Evolutionary conservation across 345 rosid species (phyloP).

Genomic region (Tarenaya hassleriana): DNA sequence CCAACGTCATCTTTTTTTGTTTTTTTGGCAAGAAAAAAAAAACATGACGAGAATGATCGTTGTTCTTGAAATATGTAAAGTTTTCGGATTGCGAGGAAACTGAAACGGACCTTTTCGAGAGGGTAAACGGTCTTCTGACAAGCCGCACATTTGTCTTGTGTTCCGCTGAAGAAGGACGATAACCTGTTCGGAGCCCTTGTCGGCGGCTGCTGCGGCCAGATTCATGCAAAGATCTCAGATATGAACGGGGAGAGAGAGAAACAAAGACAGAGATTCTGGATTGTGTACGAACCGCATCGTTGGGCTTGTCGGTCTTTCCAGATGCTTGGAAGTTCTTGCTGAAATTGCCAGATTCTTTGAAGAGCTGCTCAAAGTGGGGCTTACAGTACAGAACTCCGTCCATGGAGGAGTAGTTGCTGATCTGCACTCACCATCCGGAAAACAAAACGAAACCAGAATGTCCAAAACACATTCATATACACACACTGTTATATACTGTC

Average conservation of each 20-base stretch:
- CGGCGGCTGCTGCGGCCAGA: conserved; percentile 29
- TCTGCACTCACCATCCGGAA: conserved; percentile 34
- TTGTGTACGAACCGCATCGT: conserved; percentile 42
- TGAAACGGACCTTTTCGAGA: conserved; percentile 64
- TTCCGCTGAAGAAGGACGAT: conserved; percentile 84
- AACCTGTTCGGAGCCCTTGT: conserved; percentile 62
- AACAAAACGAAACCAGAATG: too few relatives aligned
- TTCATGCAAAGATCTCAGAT: background rate
- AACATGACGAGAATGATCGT: too few relatives aligned
- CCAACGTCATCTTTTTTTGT: conserved; percentile 69
- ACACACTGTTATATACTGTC: too few relatives aligned
- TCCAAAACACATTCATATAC: too few relatives aligned
- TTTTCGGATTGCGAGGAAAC: background rate
- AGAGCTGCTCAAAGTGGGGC: conserved; percentile 90
- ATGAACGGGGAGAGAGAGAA: background rate
- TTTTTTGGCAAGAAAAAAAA: too few relatives aligned
- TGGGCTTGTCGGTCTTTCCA: conserved; percentile 42
- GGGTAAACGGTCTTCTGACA: conserved; percentile 90
- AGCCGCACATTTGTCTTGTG: conserved; percentile 84
- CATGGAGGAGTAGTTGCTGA: conserved; percentile 95
- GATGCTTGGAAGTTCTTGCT: conserved; percentile 81
- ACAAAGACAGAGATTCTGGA: conserved; percentile 3
- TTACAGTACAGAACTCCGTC: conserved; percentile 93
- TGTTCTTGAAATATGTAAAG: too few relatives aligned
- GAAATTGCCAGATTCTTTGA: conserved; percentile 95